Base-by-base conservation (phyloP, 805 yeast genomes). In the Lachancea nothofagi region DNA sequence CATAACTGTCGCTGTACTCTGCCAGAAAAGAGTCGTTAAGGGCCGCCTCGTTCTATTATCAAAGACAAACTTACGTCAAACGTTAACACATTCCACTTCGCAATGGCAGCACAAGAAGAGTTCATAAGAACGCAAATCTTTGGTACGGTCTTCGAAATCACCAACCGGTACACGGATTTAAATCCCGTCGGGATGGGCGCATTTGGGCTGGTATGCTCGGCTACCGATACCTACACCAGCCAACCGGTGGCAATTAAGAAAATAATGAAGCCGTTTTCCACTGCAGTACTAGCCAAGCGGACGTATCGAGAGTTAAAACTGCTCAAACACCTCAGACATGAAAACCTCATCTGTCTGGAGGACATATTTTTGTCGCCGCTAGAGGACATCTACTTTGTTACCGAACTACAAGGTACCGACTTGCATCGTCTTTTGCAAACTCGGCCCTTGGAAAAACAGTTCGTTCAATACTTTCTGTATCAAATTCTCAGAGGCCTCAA, bases 131-230 rank as follows among this genome's bases (percentile, higher is more conserved):
- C 95, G 7, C 95, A 89, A 62, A 89, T 89, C 46, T 89, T 89
- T 56, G 96, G 96, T 36, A 89, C 97, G 2, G 90, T 89, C 32
- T 89, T 89, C 59, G 97, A 89, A 64, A 86, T 88, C 48, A 89
- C 97, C 29, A 80, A 77, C 54, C 68, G 96, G 49, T 93, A 93
- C 66, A 76, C 85, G 3, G 96, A 90, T 57, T 72, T 93, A 46
- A 90, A 88, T 57, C 98, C 99, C 2, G 96, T 93, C 36, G 99
- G 99, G 0, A 93, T 93, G 99, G 99, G 99, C 19, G 98, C 98
- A 6, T 93, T 93, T 61, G 99, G 99, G 4, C 73, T 93, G 14
- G 99, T 93, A 28, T 93, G 98, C 60, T 87, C 96, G 7, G 99
- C 98, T 1, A 77, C 81, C 41, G 98, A 93, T 64, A 85, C 81